These are phyloP conservation scores for Acanthamoeba culbertsoni DNA, from an alignment of 208 protist genomes.

Conservation along the genomic window DNA sequence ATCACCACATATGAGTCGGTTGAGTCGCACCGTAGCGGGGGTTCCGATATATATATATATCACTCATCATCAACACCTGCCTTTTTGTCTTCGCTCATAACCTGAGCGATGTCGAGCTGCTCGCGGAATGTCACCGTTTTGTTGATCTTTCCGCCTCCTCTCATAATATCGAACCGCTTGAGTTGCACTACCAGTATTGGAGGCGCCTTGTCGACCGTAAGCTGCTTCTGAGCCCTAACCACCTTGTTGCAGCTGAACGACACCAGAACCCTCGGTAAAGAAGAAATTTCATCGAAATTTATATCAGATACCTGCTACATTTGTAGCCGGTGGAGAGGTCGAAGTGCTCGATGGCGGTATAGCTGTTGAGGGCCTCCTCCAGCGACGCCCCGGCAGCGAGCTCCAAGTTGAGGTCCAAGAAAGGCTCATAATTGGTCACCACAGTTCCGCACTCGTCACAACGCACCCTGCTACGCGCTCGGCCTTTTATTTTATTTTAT, in stretches of 20 bases:
- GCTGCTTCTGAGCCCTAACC: constrained; percentile 59
- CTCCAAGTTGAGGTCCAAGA: constrained; percentile 56
- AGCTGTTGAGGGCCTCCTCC: constrained; percentile 35
- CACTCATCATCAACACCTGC: neutral
- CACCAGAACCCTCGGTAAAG: neutral
- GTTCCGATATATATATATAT: too few relatives aligned
- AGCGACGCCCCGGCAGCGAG: constrained; percentile 10
- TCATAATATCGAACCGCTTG: constrained; percentile 67
- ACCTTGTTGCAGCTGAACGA: constrained; percentile 58
- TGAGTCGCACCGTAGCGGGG: too few relatives aligned
- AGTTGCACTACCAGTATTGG: constrained; percentile 37
- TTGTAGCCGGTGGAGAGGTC: constrained; percentile 22
- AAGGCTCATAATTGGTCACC: constrained; percentile 45
- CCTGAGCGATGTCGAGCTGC: constrained; percentile 44
- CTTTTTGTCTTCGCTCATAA: constrained; percentile 63
- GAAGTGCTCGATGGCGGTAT: constrained; percentile 49
- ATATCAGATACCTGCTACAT: neutral
- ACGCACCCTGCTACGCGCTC: neutral
- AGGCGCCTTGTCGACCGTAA: constrained; percentile 59
- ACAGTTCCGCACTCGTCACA: neutral
- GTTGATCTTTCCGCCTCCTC: constrained; percentile 61
- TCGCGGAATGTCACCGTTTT: constrained; percentile 59
- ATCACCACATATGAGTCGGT: neutral
- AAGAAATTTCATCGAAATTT: neutral
- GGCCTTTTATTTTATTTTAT: too few relatives aligned